These are phyloP conservation scores for Bocquillonia castaneifolia DNA, from an alignment of 441 rosid species.

Conservation along the genomic window DNA sequence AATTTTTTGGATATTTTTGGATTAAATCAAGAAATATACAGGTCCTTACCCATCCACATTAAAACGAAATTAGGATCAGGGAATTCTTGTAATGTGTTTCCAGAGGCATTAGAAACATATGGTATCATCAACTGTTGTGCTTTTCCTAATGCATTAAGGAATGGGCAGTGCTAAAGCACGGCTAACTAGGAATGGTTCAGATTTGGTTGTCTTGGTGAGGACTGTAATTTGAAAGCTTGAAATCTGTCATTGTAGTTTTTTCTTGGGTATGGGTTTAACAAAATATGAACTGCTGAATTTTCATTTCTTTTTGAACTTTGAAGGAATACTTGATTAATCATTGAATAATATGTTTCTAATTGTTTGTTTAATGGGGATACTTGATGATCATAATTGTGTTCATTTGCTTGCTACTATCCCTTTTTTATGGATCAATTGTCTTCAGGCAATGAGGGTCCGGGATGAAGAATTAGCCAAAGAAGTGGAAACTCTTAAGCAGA, in stretches of 20 bases:
- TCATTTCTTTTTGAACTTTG: not conserved
- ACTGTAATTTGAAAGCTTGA: not conserved
- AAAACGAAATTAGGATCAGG: not conserved
- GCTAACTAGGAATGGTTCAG: not conserved
- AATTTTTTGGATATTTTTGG: not conserved
- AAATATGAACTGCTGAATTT: not conserved
- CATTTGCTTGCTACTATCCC: not conserved
- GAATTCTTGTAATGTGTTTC: not conserved
- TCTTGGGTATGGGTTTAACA: not conserved
- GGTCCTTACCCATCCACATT: not conserved
- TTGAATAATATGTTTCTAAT: not conserved
- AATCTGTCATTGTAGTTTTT: not conserved
- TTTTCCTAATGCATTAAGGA: not conserved
- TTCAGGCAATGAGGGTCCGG: slow-evolving; percentile 53
- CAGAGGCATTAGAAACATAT: not conserved
- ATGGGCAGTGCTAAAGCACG: not conserved
- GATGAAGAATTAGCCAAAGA: slow-evolving; percentile 53
- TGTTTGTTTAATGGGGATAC: not conserved
- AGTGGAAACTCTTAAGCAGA: slow-evolving; percentile 47
- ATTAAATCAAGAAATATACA: too few species aligned
- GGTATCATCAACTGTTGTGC: not conserved
- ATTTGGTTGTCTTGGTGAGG: not conserved
- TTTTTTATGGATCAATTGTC: not conserved
- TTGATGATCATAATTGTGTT: not conserved
- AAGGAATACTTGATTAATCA: not conserved